A percentile compares a stretch with the other conserved stretches of the same genome.
These are phyloP conservation scores for Saitozyma podzolica DNA, from an alignment of 768 basidiomycete species.

Conservation along the genomic window DNA sequence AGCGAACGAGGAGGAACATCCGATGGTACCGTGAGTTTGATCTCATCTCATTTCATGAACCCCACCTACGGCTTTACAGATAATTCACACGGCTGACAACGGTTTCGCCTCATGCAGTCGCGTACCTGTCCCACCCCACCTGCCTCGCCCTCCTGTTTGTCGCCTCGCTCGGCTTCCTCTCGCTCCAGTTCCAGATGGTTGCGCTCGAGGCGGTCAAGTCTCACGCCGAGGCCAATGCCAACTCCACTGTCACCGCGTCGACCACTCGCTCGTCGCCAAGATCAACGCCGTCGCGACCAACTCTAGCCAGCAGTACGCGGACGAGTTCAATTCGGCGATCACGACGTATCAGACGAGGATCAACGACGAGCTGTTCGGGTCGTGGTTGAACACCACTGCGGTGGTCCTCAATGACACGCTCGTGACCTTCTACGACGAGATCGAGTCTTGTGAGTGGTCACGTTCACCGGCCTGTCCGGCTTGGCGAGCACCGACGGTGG, in stretches of 20 bases:
- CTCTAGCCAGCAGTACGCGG: constrained; percentile 75
- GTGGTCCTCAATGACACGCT: constrained; percentile 82
- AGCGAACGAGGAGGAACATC: constrained; percentile 63
- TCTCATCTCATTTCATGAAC: background rate
- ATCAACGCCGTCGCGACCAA: constrained; percentile 82
- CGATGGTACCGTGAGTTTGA: constrained; percentile 76
- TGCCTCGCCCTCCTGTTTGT: constrained; percentile 88
- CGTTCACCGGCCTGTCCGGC: background rate
- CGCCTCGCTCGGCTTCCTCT: constrained; percentile 84
- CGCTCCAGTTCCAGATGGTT: constrained; percentile 80
- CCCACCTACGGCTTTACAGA: background rate
- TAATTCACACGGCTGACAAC: background rate
- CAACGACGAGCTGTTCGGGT: constrained; percentile 82
- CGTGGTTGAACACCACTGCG: constrained; percentile 88
- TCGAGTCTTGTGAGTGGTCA: constrained; percentile 68
- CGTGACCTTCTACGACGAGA: constrained; percentile 78
- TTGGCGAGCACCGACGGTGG: background rate
- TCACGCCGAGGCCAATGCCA: constrained; percentile 66
- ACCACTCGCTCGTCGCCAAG: constrained; percentile 50
- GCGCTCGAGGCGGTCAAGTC: constrained; percentile 72
- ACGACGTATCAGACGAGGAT: constrained; percentile 69
- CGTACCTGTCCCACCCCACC: constrained; percentile 87
- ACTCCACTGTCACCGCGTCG: constrained; percentile 63
- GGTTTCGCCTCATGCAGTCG: constrained; percentile 50
- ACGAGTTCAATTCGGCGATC: constrained; percentile 71